phyloP scores from a whole-genome alignment of 1,139 yeast species.

The Ogataea hybrid region DNA sequence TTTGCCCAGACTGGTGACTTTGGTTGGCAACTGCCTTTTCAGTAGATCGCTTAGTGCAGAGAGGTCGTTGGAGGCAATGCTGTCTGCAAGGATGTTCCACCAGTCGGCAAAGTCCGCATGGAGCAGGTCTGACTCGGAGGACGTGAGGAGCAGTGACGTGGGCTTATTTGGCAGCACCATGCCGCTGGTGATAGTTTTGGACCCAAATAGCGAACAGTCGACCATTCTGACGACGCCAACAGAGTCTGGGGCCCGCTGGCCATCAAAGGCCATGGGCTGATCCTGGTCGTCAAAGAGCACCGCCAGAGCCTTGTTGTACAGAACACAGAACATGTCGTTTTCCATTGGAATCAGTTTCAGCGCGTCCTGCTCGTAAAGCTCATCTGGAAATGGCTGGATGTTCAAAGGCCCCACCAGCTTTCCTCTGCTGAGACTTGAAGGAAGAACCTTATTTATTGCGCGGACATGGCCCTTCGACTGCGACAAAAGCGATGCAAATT shows the following conservation, averaged over 20 bases:
- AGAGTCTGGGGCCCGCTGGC: constrained; percentile 14
- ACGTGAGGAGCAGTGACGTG: constrained; percentile 20
- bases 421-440: constrained; percentile 18
- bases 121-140: constrained; percentile 21
- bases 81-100: constrained; percentile 21
- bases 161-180: constrained; percentile 21
- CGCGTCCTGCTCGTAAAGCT: constrained; percentile 43
- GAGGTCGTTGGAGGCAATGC: constrained; percentile 21
- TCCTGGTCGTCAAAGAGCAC: constrained; percentile 21
- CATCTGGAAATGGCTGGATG: constrained; percentile 50
- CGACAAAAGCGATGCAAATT: too few relatives aligned
- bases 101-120: constrained; percentile 30
- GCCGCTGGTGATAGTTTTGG: constrained; percentile 15
- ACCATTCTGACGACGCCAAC: constrained; percentile 6
- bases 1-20: constrained; percentile 18
- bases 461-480: too few relatives aligned
- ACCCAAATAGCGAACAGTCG: constrained; percentile 17
- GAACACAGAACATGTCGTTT: constrained; percentile 24
- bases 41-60: constrained; percentile 14
- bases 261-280: constrained; percentile 26
- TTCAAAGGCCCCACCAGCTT: constrained; percentile 45
- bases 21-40: constrained; percentile 21
- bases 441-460: too few relatives aligned
- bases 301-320: constrained; percentile 22
- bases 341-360: constrained; percentile 31